Evolutionary conservation across 140 eudicot species (phyloP).

Genomic region (Senecio squalidus): DNA sequence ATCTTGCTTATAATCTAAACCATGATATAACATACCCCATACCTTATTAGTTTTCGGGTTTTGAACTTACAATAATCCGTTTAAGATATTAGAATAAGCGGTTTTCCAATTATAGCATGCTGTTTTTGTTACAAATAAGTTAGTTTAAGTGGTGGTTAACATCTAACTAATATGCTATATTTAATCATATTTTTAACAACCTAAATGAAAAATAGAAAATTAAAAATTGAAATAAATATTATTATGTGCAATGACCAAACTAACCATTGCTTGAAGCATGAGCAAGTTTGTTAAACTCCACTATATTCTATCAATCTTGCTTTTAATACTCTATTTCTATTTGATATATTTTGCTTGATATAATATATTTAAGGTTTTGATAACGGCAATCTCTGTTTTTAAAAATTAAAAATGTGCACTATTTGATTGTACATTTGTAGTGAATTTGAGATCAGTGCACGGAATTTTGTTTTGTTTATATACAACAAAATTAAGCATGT

Average conservation of each 20-base stretch:
- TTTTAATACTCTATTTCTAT: not conserved
- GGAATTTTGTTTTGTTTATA: too few species aligned
- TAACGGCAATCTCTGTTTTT: too few species aligned
- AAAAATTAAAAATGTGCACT: too few species aligned
- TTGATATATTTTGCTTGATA: not conserved
- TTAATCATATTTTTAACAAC: not conserved
- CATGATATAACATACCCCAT: not conserved
- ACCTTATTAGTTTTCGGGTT: not conserved
- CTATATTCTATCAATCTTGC: conserved; percentile 1
- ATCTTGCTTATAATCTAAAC: conserved; percentile 16
- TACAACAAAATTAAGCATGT: too few species aligned
- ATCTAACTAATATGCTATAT: too few species aligned
- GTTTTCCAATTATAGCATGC: too few species aligned
- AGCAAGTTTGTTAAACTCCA: conserved; percentile 27
- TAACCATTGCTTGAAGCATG: conserved; percentile 35
- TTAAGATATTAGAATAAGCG: not conserved
- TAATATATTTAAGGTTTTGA: too few species aligned
- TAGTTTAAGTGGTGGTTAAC: too few species aligned
- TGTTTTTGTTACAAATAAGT: not conserved
- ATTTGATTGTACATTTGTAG: too few species aligned
- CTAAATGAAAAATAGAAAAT: not conserved
- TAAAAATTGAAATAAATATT: not conserved
- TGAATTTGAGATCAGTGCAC: too few species aligned
- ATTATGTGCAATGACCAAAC: conserved; percentile 22
- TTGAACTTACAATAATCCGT: not conserved